Evolutionary conservation across 2,329 filamentous ascomycete genomes (phyloP), one percentile per base, ranked within the genome.

Genomic region (Venturia asperata): DNA sequence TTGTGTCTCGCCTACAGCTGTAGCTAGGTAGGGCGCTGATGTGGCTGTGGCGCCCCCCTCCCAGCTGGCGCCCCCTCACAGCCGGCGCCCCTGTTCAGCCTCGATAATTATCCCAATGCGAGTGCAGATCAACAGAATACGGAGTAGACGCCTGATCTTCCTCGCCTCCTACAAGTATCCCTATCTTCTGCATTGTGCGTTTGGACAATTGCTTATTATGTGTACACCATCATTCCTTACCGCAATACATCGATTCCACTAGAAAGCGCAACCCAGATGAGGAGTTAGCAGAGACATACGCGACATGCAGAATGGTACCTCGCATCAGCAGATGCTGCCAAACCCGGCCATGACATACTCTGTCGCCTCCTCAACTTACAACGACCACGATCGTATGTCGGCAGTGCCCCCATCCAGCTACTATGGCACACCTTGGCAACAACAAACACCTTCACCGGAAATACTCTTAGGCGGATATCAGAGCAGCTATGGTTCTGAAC

Each of bases 391-490:
- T 5, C 52, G 52, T 15, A 34, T 58, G 30, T 58, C 52, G 27
- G 19, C 15, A 34, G 15, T 58, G 19, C 52, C 52, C 19, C 30
- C 52, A n/a, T 37, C 30, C 27, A 58, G 24, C 21, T 52, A 58
- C 52, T 58, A 58, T 37, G 52, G 61, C 43, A 63, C 43, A 24
- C 61, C 61, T 3, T 61, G 39, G 24, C 47, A 52, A 3, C 30
- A 39, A 34, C 39, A 43, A 17, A 43, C 64, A 17, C 62, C 62
- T 13, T 45, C 45, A 21, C 37, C 65, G 21, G 65, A 66, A 39
- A 64, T 52, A 17, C 62, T 66, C 15, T 62, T 66, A 13, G 60
- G 61, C 37, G 63, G 52, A 21, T 64, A 64, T 49, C 63, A 64
- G 34, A 41, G 42, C 30, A 42, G 42, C 11, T 34, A 49, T 13